Evolutionary conservation across 345 rosid genomes (phyloP).

Genomic region (Acer negundo): DNA sequence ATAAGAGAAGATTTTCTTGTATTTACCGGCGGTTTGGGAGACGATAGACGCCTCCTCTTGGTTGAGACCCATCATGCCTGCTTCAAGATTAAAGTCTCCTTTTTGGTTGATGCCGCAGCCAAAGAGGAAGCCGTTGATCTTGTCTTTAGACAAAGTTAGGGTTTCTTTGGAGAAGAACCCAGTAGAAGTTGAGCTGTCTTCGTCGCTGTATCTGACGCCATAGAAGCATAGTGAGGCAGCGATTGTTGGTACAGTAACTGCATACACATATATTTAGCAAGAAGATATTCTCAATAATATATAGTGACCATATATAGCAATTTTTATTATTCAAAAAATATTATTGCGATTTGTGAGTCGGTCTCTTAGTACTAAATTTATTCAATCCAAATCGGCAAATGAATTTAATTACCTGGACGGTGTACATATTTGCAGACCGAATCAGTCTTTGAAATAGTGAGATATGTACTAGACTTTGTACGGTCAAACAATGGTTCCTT

Average conservation of each 20-base stretch:
- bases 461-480: conserved; percentile 47
- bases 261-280: too few relatives aligned
- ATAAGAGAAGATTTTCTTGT: conserved; percentile 71
- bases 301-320: too few relatives aligned
- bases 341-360: too few relatives aligned
- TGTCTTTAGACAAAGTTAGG: conserved; percentile 52
- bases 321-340: too few relatives aligned
- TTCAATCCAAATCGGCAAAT: too few relatives aligned
- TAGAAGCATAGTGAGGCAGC: conserved; percentile 43
- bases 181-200: conserved; percentile 31
- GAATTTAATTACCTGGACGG: too few relatives aligned
- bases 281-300: too few relatives aligned
- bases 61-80: conserved; percentile 78
- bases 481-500: conserved; percentile 53
- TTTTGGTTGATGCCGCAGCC: conserved; percentile 53
- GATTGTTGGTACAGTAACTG: too few relatives aligned
- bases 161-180: conserved; percentile 69
- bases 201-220: conserved; percentile 57
- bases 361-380: too few relatives aligned
- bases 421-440: too few relatives aligned
- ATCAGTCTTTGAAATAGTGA: conserved; percentile 48
- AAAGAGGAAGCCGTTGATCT: conserved; percentile 42
- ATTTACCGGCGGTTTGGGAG: conserved; percentile 56
- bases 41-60: conserved; percentile 35
- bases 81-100: background rate